phyloP scores from a whole-genome alignment of 345 rosid species.

The Populus davidiana region DNA sequence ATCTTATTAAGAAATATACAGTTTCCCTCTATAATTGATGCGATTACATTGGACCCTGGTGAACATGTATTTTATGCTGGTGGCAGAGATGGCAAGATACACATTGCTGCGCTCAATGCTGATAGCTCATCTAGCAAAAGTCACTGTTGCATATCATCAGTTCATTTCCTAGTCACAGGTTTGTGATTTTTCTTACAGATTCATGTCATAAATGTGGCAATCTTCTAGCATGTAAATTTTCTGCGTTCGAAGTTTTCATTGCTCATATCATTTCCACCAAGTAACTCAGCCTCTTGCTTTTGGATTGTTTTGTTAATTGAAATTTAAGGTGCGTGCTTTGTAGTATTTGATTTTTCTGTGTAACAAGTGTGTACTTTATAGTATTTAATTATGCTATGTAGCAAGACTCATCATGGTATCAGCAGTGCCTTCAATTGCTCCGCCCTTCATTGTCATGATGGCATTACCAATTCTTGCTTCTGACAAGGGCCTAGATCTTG shows the following conservation, averaged over 20 bases:
- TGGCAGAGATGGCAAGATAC: constrained; percentile 68
- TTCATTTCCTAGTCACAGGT: constrained; percentile 69
- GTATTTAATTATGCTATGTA: not conserved
- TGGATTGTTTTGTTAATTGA: not conserved
- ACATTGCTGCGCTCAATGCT: constrained; percentile 61
- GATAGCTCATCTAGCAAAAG: constrained; percentile 40
- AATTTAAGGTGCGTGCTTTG: not conserved
- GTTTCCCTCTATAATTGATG: constrained; percentile 73
- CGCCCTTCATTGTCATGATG: not conserved
- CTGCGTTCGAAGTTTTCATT: not conserved
- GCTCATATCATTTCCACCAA: not conserved
- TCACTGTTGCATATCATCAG: constrained; percentile 56
- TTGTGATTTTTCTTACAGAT: constrained; percentile 4
- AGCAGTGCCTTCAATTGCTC: not conserved
- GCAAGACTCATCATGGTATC: not conserved
- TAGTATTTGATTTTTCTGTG: not conserved
- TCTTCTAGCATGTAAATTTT: not conserved
- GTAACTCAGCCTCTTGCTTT: not conserved
- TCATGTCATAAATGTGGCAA: not conserved
- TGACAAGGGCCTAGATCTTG: not conserved
- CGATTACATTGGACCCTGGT: constrained; percentile 75
- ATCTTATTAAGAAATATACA: constrained; percentile 53
- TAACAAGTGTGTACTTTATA: no score
- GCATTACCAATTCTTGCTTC: not conserved
- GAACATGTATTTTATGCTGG: constrained; percentile 88